A percentile compares a stretch with the other conserved stretches of the same genome.
phyloP scores from a whole-genome alignment of 1,284 basidiomycete species.

The Boletus chippewaensis region DNA sequence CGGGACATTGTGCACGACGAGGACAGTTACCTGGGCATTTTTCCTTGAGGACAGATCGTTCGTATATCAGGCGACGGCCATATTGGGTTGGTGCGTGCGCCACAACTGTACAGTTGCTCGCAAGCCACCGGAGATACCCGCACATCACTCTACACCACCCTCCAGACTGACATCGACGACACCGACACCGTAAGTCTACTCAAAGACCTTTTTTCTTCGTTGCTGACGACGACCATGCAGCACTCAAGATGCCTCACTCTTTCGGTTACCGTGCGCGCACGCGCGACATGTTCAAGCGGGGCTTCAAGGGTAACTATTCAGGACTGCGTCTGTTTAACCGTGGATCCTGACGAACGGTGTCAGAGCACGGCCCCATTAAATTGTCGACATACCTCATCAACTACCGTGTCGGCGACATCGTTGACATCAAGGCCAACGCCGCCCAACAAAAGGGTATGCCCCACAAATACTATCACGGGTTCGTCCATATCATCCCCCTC shows the following conservation, averaged over 20 bases:
- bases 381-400: conserved; percentile 90
- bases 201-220: conserved; percentile 12
- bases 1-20: conserved; percentile 16
- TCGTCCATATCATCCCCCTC: conserved; percentile 29
- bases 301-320: conserved; percentile 76
- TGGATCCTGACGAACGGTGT: conserved; percentile 20
- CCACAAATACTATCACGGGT: conserved; percentile 95
- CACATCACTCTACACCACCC: conserved; percentile 26
- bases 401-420: conserved; percentile 96
- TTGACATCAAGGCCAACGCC: conserved; percentile 99
- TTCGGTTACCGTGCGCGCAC: conserved; percentile 99
- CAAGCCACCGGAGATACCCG: conserved; percentile 39
- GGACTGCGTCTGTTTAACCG: background rate
- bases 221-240: conserved; percentile 32
- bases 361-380: conserved; percentile 89
- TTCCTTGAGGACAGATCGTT: conserved; percentile 45
- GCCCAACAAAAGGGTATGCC: conserved; percentile 99
- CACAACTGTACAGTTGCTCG: conserved; percentile 41
- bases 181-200: conserved; percentile 34
- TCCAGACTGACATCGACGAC: conserved; percentile 41
- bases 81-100: conserved; percentile 20
- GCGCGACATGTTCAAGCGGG: conserved; percentile 99
- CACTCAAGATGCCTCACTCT: conserved; percentile 95
- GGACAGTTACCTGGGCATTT: conserved; percentile 74
- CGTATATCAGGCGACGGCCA: conserved; percentile 27